These are phyloP conservation scores for Euptelea pleiosperma DNA, from an alignment of 164 flowering plant genomes.

Conservation along the genomic window DNA sequence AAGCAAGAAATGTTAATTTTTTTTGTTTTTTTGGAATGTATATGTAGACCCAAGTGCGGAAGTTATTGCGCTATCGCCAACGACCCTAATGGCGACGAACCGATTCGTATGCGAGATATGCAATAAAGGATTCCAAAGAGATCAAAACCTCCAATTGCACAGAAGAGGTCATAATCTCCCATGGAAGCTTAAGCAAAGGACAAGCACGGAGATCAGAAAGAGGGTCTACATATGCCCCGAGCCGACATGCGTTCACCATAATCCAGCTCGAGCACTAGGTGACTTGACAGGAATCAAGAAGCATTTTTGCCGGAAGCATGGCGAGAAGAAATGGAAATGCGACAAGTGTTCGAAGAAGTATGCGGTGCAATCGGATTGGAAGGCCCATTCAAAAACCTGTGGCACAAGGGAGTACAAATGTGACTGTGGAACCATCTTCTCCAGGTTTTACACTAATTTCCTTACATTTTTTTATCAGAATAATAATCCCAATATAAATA, in stretches of 20 bases:
- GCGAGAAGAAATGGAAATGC: no score
- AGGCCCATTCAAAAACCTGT: no score
- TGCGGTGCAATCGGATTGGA: slow-evolving; percentile 52
- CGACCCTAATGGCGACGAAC: slow-evolving; percentile 45
- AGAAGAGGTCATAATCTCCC: slow-evolving; percentile 53
- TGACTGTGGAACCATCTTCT: no score
- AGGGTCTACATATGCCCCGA: slow-evolving; percentile 51
- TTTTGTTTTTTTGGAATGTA: no score
- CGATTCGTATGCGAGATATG: no score
- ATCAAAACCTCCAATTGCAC: no score
- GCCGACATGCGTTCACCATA: slow-evolving; percentile 41
- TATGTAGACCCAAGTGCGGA: slow-evolving; percentile 47
- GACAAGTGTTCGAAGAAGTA: slow-evolving; percentile 51
- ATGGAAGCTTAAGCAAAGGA: slow-evolving; percentile 48
- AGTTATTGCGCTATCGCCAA: slow-evolving; percentile 47
- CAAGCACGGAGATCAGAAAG: slow-evolving; percentile 33
- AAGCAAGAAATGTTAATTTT: no score
- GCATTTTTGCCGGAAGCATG: slow-evolving; percentile 44
- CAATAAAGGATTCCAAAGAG: no score
- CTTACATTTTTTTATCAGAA: no score
- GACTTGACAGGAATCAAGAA: slow-evolving; percentile 56
- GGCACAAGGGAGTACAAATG: no score
- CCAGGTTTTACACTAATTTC: slow-evolving; percentile 26
- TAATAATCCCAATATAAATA: no score
- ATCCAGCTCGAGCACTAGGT: slow-evolving; percentile 43